Base-by-base conservation (phyloP, 2,329 filamentous ascomycete genomes). In the Pseudogymnoascus sp. region DNA sequence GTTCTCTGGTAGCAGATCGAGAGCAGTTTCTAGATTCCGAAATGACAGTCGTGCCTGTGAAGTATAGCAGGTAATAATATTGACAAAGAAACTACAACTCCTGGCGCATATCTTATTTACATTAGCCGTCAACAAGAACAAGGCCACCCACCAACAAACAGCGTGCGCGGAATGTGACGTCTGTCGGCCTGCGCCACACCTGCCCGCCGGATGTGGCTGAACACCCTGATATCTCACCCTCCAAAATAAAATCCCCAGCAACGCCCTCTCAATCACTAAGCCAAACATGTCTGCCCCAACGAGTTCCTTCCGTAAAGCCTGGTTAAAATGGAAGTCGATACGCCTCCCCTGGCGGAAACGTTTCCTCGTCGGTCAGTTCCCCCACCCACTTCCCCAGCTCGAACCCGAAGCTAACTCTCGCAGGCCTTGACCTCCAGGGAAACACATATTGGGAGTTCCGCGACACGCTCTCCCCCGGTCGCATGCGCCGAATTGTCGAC, bases 401-500 rank as follows among this genome's bases (percentile, higher is more conserved):
- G 35, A 37, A 15, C 25, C 7, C 22, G 12, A 47, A 36, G 33
- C 25, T 53, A 28, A 41, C 53, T 20, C 11, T 25, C 9, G 53
- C 20, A 87, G 85, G 85, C 65, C 77, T 81, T 67, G 85, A 88
- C 69, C 82, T 87, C 62, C 69, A 82, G 22, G 84, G 84, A 61
- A 87, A 88, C 74, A 87, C 85, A 3, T 88, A 82, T 75, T 88
- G 85, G 84, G 83, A 87, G 68, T 87, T 88, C 73, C 78, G 78
- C 62, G 80, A 85, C 65, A 63, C 62, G 4, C 63, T 67, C 35
- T 62, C 67, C 62, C 68, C 72, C 36, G 73, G 76, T 57, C 80
- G 82, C 65, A 82, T 81, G 78, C 81, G 84, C 33, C 82, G 84
- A 70, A 86, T 87, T 64, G 83, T 86, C 57, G 69, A 82, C 66